phyloP scores from a whole-genome alignment of 352 stramenopile genomes.

The Thalassiosira delicatula region DNA sequence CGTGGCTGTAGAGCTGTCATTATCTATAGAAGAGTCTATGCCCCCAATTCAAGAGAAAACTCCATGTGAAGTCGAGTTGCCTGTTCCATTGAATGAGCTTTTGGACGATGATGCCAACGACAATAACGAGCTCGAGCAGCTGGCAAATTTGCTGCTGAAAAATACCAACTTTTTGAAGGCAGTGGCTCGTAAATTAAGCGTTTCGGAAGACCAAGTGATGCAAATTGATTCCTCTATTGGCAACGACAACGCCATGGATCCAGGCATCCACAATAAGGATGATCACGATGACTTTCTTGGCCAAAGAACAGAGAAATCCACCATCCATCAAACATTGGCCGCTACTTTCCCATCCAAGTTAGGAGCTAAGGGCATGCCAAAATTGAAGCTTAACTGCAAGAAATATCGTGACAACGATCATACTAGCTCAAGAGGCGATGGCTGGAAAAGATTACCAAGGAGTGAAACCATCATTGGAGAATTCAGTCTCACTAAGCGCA shows the following conservation, averaged over 20 bases:
- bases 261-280: background rate
- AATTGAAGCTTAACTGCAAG: slow-evolving; percentile 57
- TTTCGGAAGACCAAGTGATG: slow-evolving; percentile 57
- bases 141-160: slow-evolving; percentile 62
- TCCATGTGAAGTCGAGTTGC: slow-evolving; percentile 27
- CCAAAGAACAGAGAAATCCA: background rate
- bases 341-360: background rate
- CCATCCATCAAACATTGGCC: slow-evolving; percentile 1
- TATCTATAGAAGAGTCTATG: background rate
- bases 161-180: slow-evolving; percentile 68
- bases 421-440: slow-evolving; percentile 48
- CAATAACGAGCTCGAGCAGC: slow-evolving; percentile 57
- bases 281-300: slow-evolving; percentile 22
- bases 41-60: slow-evolving; percentile 18
- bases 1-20: slow-evolving; percentile 22
- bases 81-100: slow-evolving; percentile 11
- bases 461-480: slow-evolving; percentile 54
- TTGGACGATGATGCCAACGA: background rate
- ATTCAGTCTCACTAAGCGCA: slow-evolving; percentile 61
- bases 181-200: slow-evolving; percentile 61
- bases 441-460: slow-evolving; percentile 59
- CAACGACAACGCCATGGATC: background rate
- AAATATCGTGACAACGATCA: slow-evolving; percentile 39
- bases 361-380: slow-evolving; percentile 23
- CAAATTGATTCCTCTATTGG: slow-evolving; percentile 33